Conservation (phyloP, 2,329 filamentous ascomycete species). For the Endocalyx cinctus region DNA sequence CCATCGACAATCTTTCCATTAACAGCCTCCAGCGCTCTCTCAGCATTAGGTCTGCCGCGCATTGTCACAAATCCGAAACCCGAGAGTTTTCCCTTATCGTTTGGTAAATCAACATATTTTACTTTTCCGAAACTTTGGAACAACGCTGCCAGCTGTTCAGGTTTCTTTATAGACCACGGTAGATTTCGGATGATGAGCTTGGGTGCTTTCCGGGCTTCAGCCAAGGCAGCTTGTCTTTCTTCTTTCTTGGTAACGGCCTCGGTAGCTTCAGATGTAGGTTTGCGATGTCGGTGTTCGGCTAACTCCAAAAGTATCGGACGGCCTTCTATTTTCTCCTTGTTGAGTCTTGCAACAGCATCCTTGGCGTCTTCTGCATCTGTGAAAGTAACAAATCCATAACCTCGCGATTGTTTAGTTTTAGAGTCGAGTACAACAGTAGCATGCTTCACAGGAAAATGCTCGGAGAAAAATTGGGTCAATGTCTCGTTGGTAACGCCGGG, state of each 20-base stretch:
- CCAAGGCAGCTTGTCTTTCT: slow-evolving; percentile 56
- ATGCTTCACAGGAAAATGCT: slow-evolving; percentile 92
- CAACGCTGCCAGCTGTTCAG: slow-evolving; percentile 71
- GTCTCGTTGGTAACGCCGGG: slow-evolving; percentile 72
- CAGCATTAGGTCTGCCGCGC: slow-evolving; percentile 82
- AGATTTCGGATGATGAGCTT: slow-evolving; percentile 89
- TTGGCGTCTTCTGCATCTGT: slow-evolving; percentile 88
- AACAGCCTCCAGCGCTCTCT: slow-evolving; percentile 76
- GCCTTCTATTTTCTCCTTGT: slow-evolving; percentile 73
- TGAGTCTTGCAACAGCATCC: slow-evolving; percentile 73
- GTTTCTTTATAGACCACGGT: slow-evolving; percentile 89
- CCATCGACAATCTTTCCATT: slow-evolving; percentile 92
- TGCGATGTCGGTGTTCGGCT: slow-evolving; percentile 76
- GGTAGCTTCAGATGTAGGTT: slow-evolving; percentile 17
- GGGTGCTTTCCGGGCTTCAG: slow-evolving; percentile 56
- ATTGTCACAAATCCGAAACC: slow-evolving; percentile 94
- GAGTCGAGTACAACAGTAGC: slow-evolving; percentile 88
- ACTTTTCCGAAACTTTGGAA: slow-evolving; percentile 91
- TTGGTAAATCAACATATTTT: slow-evolving; percentile 80
- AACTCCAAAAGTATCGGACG: slow-evolving; percentile 81
- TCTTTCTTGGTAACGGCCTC: slow-evolving; percentile 53
- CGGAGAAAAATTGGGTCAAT: slow-evolving; percentile 85
- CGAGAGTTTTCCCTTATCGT: slow-evolving; percentile 67
- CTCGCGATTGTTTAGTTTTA: slow-evolving; percentile 79
- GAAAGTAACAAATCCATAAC: slow-evolving; percentile 96